Base-by-base conservation (phyloP, 148 eudicot genomes). In the Diospyros kaki region DNA sequence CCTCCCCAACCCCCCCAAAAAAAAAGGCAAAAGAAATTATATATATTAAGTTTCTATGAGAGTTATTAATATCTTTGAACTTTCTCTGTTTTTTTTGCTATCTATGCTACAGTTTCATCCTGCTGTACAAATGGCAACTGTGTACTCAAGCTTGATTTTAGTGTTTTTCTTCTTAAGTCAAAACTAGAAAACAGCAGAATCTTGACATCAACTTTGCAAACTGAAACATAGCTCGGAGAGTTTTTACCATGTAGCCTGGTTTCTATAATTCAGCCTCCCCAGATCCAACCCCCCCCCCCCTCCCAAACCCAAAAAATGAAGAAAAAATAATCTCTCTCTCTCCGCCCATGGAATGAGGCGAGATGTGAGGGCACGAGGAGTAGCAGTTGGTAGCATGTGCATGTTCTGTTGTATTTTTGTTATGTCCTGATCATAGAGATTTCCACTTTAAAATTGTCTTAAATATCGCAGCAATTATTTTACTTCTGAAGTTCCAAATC, bases 191-290 rank as follows among this genome's bases (percentile, higher is more conserved):
- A 41, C 66, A 58, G 55, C 46, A 46, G 53, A 58, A 66, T 46
- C 28, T 66, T 15, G 59, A 50, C 13, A 12, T 67, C 65, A 67
- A 62, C 60, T 60, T 73, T 66, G 67, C 45, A 13, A 58, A 38
- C 17, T 9, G 51, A 9, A 70, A 18, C 11, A 66, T 53, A 18
- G 8, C 4, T 15, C 52, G 52, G 44, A 38, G 45, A 66, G 5
- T 45, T 1, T 40, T 15, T 12, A 13, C n/a, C 12, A 64, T 1
- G 12, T 8, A 11, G 56, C 56, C 9, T 53, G 12, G 2, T 66
- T 28, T 28, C 28, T 28, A 28, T 28, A 28, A 28, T 14, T 17
- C 42, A 67, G 51, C 38, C 56, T 66, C 28, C 28, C 28, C 28
- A 28, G 28, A 28, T 28, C 28, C 28, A 28, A 0, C 28, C 28